A percentile compares a stretch with the other conserved stretches of the same genome.
These are phyloP conservation scores for Penicillium longicatenatum DNA, from an alignment of 495 filamentous ascomycete genomes.

Conservation along the genomic window DNA sequence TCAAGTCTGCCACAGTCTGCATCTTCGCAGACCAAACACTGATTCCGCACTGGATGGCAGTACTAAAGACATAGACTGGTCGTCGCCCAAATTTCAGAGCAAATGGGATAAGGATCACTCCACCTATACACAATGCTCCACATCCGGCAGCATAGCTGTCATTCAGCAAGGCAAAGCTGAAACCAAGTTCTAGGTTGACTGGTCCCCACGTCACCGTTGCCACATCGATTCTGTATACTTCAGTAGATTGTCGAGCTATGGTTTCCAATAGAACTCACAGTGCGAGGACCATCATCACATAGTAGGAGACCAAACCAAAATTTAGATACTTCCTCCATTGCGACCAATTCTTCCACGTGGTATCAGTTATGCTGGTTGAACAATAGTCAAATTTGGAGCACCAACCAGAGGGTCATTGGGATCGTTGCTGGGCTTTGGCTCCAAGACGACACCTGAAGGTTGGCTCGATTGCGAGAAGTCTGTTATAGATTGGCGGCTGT, in stretches of 20 bases:
- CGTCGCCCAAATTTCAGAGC: slow-evolving; percentile 47
- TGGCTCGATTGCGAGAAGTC: slow-evolving; percentile 13
- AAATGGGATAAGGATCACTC: slow-evolving; percentile 46
- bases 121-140: slow-evolving; percentile 39
- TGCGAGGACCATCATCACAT: slow-evolving; percentile 25
- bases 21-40: slow-evolving; percentile 43
- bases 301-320: slow-evolving; percentile 25
- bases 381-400: background rate
- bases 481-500: background rate
- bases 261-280: slow-evolving; percentile 12
- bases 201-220: slow-evolving; percentile 42
- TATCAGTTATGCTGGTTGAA: background rate
- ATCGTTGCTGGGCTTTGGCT: slow-evolving; percentile 23
- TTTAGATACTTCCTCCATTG: slow-evolving; percentile 26
- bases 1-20: slow-evolving; percentile 38
- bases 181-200: slow-evolving; percentile 40
- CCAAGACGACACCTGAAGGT: slow-evolving; percentile 16
- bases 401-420: slow-evolving; percentile 27
- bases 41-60: slow-evolving; percentile 34
- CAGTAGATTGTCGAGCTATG: background rate
- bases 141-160: slow-evolving; percentile 42
- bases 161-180: slow-evolving; percentile 39
- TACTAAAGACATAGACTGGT: slow-evolving; percentile 45
- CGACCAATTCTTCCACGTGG: slow-evolving; percentile 16
- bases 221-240: slow-evolving; percentile 29